Base-by-base conservation (phyloP, 2,329 filamentous ascomycete genomes). In the Xylaria sp. region DNA sequence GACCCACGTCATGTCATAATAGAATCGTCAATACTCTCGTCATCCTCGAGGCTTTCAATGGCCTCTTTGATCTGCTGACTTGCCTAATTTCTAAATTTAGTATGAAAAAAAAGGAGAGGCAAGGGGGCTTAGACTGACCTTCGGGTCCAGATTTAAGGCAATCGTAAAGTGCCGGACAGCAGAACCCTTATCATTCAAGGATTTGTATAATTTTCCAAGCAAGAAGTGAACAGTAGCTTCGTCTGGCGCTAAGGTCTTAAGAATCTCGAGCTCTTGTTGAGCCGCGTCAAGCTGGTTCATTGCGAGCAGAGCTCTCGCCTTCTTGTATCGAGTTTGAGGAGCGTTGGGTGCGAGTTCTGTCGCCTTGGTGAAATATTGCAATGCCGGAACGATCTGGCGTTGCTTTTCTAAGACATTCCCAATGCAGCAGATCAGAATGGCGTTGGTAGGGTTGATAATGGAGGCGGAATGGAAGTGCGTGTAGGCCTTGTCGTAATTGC, bases 191-290 rank as follows among this genome's bases (percentile, higher is more conserved):
- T 93, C 88, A 74, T 89, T 89, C 75, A 93, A 84, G 64, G 84
- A 86, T 80, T 92, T 92, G 81, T 94, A 93, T 70, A 94, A 86
- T 78, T 93, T 93, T 21, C 94, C 97, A 47, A 99, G 89, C 70
- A 97, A 84, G 83, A 98, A 99, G 82, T 98, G 96, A 45, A 99
- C 94, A 75, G 94, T 97, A 4, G 95, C 93, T 79, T 98, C 95
- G 76, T 99, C 94, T 0, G 96, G 95, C 4, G 94, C 94, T 70
- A 97, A 85, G 74, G 97, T 93, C 77, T 97, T 96, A 68, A 99
- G 82, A n/a, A 94, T 87, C 79, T 94, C 89, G 63, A 99, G 84
- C 78, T 99, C 96, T 30, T 87, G 86, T 71, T 97, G 86, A 0
- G 96, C 96, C 56, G 89, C 86, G 42, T 92, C 85, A 54, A 92